phyloP scores from a whole-genome alignment of 176 grass and related monocot genomes.

The Rhynchospora pubera region DNA sequence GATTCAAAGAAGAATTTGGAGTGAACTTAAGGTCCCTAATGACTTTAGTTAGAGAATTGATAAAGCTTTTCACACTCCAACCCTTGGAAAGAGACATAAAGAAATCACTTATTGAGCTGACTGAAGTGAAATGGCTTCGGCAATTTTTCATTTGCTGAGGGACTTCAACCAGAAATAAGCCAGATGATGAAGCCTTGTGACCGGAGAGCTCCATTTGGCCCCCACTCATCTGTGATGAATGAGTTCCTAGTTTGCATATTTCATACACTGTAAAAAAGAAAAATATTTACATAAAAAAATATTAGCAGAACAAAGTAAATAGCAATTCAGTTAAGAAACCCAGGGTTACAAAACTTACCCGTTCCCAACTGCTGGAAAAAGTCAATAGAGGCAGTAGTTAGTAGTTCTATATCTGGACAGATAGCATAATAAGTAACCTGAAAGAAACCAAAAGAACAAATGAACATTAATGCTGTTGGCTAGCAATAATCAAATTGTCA shows the following conservation, averaged over 20 bases:
- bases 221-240: constrained; percentile 54
- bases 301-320: constrained; percentile 11
- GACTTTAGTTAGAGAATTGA: constrained; percentile 56
- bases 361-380: constrained; percentile 90
- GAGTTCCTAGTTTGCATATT: constrained; percentile 85
- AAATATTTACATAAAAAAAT: constrained; percentile 14
- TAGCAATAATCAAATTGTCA: neutral
- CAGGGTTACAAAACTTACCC: constrained; percentile 38
- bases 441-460: constrained; percentile 25
- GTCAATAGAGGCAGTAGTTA: constrained; percentile 63
- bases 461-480: constrained; percentile 1
- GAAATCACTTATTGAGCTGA: constrained; percentile 68
- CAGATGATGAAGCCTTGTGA: constrained; percentile 62
- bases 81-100: constrained; percentile 72
- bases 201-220: constrained; percentile 64
- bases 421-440: constrained; percentile 87
- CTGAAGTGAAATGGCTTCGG: constrained; percentile 37
- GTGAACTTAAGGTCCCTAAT: constrained; percentile 78
- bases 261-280: constrained; percentile 61
- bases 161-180: constrained; percentile 73
- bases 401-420: constrained; percentile 88
- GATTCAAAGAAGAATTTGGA: constrained; percentile 56
- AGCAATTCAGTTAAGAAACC: neutral
- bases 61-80: constrained; percentile 74
- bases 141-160: constrained; percentile 76